These are phyloP conservation scores for Phascolomyces articulosus DNA, from an alignment of 371 early-diverging fungal genomes.

Conservation along the genomic window DNA sequence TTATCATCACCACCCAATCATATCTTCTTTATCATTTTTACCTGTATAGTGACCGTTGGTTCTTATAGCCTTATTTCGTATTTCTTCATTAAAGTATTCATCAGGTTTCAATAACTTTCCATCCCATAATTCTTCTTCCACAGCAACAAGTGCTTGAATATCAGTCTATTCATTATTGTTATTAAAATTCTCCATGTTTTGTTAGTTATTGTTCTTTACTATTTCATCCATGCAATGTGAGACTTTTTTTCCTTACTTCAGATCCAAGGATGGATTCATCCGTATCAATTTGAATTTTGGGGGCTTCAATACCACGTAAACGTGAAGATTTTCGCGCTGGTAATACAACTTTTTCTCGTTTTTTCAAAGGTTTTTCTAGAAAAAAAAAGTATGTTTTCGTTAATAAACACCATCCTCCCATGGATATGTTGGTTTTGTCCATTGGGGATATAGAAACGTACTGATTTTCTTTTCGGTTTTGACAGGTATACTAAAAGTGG, in stretches of 20 bases:
- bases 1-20: too few species aligned
- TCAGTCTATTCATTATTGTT: background rate
- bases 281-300: conserved; percentile 35
- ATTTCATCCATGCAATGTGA: background rate
- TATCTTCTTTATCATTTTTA: background rate
- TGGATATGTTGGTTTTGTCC: too few species aligned
- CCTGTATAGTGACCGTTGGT: conserved; percentile 62
- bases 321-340: conserved; percentile 48
- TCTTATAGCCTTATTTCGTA: conserved; percentile 52
- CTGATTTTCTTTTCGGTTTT: background rate
- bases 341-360: conserved; percentile 7
- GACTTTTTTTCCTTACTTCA: conserved; percentile 16
- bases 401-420: too few species aligned
- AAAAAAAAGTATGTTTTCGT: too few species aligned
- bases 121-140: conserved; percentile 41
- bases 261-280: conserved; percentile 15
- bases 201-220: background rate
- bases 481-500: background rate
- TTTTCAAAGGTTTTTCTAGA: conserved; percentile 14
- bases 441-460: background rate
- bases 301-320: conserved; percentile 47
- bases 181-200: background rate
- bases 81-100: conserved; percentile 55
- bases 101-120: conserved; percentile 56
- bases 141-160: conserved; percentile 26